Base-by-base conservation (phyloP, 148 eudicot species). In the Chenopodium berlandieri region DNA sequence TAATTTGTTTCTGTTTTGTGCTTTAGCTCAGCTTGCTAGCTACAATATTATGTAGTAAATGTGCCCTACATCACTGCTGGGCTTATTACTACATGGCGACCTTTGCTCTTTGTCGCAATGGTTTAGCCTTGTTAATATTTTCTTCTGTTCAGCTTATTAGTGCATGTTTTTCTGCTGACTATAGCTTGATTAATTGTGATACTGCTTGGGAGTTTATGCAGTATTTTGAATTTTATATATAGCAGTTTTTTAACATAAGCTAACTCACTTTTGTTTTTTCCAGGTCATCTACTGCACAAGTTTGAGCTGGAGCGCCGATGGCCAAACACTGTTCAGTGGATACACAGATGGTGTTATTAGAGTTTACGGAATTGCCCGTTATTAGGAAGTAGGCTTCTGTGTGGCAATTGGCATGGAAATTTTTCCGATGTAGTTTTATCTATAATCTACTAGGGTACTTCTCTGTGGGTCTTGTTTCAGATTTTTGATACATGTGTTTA, bases 281-380 rank as follows among this genome's bases (percentile, higher is more conserved):
- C 87, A 92, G 97, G 85, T 91, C 6, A 90, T 92, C 60, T 92
- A 89, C 86, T 92, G 97, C 89, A 94, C 97, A 58, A 83, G 97
- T 75, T 86, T 94, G 84, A 92, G 73, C 84, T 92, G 95, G 97
- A 92, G 91, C 71, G 88, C 89, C 0, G 97, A 94, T 86, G 97
- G 97, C 47, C 88, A 89, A 87, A 94, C 95, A 0, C 83, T 94
- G 58, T 94, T 89, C 90, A 89, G 95, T 78, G 95, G 97, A 16
- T 94, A 92, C 82, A 91, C 97, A 10, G 97, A 94, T 50, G 97
- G 97, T 60, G 88, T 91, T 22, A 78, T 94, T 81, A 87, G 97
- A 79, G 94, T 94, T 58, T 94, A 90, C 78, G 90, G 86, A 9
- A 71, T 90, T 72, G 90, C 91, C 10, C 95, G 95, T 64, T 91